phyloP scores from a whole-genome alignment of 1,284 basidiomycete genomes.

The Ustilago sp. region DNA sequence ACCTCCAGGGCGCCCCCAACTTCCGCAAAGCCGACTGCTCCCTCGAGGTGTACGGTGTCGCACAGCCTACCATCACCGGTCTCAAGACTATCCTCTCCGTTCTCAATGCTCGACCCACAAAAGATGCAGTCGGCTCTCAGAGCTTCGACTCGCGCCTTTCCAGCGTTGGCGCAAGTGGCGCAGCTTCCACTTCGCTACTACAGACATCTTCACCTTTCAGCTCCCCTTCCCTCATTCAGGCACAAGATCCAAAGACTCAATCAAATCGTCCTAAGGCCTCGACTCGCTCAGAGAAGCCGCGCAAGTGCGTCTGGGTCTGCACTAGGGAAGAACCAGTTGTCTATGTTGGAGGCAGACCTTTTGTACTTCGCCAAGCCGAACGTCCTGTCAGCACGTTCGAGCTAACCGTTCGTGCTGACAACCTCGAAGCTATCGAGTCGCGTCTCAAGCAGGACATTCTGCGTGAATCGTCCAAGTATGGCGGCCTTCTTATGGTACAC shows the following conservation, averaged over 20 bases:
- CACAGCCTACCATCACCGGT: slow-evolving; percentile 93
- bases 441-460: slow-evolving; percentile 89
- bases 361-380: slow-evolving; percentile 92
- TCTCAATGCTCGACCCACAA: slow-evolving; percentile 73
- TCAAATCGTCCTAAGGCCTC: slow-evolving; percentile 8
- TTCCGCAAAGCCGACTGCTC: slow-evolving; percentile 79
- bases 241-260: not conserved
- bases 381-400: slow-evolving; percentile 84
- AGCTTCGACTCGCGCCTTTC: slow-evolving; percentile 31
- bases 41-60: slow-evolving; percentile 71
- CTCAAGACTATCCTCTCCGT: slow-evolving; percentile 90
- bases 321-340: slow-evolving; percentile 87
- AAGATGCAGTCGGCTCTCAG: slow-evolving; percentile 18
- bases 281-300: slow-evolving; percentile 29
- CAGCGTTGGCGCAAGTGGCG: slow-evolving; percentile 12
- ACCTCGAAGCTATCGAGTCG: slow-evolving; percentile 92
- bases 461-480: slow-evolving; percentile 86
- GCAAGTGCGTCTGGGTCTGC: slow-evolving; percentile 72
- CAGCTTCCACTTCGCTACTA: slow-evolving; percentile 11
- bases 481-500: slow-evolving; percentile 91
- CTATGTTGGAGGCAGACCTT: slow-evolving; percentile 92
- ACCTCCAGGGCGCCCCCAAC: slow-evolving; percentile 91
- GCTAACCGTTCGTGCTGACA: slow-evolving; percentile 90
- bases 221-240: slow-evolving; percentile 19
- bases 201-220: slow-evolving; percentile 18